Conservation (phyloP, 805 yeast species). For the Cyberlindnera veronae region DNA sequence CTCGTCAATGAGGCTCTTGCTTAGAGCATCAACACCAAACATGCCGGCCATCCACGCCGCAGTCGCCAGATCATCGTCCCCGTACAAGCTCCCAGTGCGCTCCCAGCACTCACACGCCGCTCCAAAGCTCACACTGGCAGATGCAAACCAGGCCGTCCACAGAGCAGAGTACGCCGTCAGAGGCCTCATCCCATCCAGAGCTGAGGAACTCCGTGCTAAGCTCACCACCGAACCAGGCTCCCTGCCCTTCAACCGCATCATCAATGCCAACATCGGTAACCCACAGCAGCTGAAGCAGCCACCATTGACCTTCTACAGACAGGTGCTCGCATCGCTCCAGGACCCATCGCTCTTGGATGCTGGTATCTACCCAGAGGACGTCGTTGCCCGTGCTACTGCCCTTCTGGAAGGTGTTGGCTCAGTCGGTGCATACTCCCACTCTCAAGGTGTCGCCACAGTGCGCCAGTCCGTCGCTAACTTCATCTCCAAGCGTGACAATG, state of each 20-base stretch:
- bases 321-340: conserved; percentile 81
- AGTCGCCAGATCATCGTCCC: neutral
- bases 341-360: conserved; percentile 63
- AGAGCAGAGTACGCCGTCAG: conserved; percentile 95
- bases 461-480: conserved; percentile 80
- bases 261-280: conserved; percentile 93
- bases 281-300: conserved; percentile 96
- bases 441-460: conserved; percentile 77
- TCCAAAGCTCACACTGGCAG: conserved; percentile 38
- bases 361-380: conserved; percentile 56
- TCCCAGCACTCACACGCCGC: conserved; percentile 23
- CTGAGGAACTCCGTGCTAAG: conserved; percentile 71
- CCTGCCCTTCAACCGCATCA: conserved; percentile 72
- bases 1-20: too few species aligned
- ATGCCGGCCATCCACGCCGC: conserved; percentile 1
- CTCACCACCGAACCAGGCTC: conserved; percentile 53
- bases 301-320: conserved; percentile 94
- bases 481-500: conserved; percentile 77
- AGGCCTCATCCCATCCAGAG: conserved; percentile 89
- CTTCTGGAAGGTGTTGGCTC: conserved; percentile 68
- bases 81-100: conserved; percentile 1
- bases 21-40: neutral
- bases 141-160: conserved; percentile 70
- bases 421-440: conserved; percentile 92
- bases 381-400: conserved; percentile 61